phyloP scores from a whole-genome alignment of 306 rosid genomes.

The Casuarina glauca region DNA sequence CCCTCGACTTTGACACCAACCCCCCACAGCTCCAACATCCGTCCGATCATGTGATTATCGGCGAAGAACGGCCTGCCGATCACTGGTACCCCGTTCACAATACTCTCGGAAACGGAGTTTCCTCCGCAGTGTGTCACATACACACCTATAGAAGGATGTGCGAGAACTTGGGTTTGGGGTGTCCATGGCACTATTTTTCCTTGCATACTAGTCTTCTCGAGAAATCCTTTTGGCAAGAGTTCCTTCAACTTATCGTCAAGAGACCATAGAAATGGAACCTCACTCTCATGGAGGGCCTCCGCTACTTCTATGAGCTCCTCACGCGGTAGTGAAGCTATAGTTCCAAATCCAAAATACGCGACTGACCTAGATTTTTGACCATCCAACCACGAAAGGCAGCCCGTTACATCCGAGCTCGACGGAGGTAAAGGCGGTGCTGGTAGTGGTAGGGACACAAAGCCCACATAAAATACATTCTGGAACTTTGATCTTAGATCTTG shows the following conservation, averaged over 20 bases:
- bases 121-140: conserved; percentile 51
- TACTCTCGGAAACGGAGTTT: conserved; percentile 34
- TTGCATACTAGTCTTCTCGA: conserved; percentile 20
- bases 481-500: conserved; percentile 19
- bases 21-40: conserved; percentile 30
- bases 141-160: conserved; percentile 41
- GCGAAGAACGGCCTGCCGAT: conserved; percentile 46
- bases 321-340: background rate
- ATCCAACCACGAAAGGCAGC: background rate
- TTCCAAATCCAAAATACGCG: conserved; percentile 29
- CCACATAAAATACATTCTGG: background rate
- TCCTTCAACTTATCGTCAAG: background rate
- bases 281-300: too few species aligned
- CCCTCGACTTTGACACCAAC: conserved; percentile 44
- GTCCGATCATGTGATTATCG: conserved; percentile 32
- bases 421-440: conserved; percentile 12
- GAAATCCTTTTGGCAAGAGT: conserved; percentile 38
- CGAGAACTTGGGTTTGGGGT: conserved; percentile 46
- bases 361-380: conserved; percentile 7
- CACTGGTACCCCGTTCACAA: conserved; percentile 45
- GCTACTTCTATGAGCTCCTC: too few species aligned
- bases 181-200: conserved; percentile 57
- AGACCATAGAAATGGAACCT: too few species aligned
- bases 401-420: conserved; percentile 13
- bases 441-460: conserved; percentile 14